These are phyloP conservation scores for Exutisphaerella laricina DNA, from an alignment of 2,329 filamentous ascomycete genomes.

Conservation along the genomic window DNA sequence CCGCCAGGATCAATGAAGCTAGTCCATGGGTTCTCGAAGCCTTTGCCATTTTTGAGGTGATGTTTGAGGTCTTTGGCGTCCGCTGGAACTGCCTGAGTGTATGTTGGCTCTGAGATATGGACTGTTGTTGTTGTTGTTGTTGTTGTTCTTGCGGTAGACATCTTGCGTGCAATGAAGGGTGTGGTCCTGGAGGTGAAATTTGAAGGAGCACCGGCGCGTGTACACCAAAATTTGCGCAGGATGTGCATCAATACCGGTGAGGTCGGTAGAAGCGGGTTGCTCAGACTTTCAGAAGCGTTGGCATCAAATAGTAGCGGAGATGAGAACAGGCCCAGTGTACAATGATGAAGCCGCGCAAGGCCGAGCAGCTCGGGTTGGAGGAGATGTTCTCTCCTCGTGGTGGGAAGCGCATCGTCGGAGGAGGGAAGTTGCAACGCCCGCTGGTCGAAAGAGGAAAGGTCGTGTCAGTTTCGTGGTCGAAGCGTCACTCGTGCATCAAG, in stretches of 20 bases:
- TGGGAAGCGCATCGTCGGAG: not conserved
- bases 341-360: not conserved
- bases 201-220: not conserved
- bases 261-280: not conserved
- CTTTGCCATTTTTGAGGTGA: conserved; percentile 51
- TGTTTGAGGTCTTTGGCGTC: conserved; percentile 41
- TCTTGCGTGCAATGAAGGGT: not conserved
- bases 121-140: conserved; percentile 14
- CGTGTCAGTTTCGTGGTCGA: no score
- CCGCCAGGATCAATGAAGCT: conserved; percentile 41
- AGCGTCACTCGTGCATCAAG: no score
- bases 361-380: not conserved
- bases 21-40: conserved; percentile 54
- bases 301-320: not conserved
- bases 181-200: not conserved
- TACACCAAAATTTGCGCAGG: no score
- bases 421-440: no score
- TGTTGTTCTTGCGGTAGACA: not conserved
- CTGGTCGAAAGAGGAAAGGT: no score
- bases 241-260: not conserved
- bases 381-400: not conserved
- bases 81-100: conserved; percentile 38
- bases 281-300: not conserved
- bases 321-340: not conserved
- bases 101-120: conserved; percentile 37